Percentiles rank a stretch among this genome's conserved stretches.
Evolutionary conservation across 192 early-diverging fungal genomes (phyloP).

Genomic region (Coemansia sp.): DNA sequence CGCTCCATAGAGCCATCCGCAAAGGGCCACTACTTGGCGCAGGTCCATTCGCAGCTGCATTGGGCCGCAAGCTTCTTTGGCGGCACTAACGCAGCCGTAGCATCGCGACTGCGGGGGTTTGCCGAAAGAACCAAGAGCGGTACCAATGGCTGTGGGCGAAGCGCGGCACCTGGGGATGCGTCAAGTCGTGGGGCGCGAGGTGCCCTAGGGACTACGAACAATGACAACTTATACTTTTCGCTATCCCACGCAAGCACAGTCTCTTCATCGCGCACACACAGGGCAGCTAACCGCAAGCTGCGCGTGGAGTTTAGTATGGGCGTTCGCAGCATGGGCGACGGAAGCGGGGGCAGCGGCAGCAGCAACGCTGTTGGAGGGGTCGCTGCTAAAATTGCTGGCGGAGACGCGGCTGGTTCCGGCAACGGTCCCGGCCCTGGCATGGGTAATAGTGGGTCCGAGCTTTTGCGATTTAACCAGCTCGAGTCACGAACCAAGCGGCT

Average conservation of each 20-base stretch:
- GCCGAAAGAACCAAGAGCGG: constrained; percentile 12
- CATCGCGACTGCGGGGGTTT: constrained; percentile 49
- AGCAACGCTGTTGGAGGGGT: constrained; percentile 17
- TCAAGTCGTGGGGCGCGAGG: constrained; percentile 8
- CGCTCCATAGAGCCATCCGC: constrained; percentile 63
- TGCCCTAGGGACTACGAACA: constrained; percentile 10
- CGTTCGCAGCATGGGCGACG: constrained; percentile 54
- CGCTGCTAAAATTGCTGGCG: constrained; percentile 3
- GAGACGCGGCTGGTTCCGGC: neutral
- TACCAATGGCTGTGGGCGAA: constrained; percentile 14
- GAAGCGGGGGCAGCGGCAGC: constrained; percentile 11
- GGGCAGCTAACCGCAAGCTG: constrained; percentile 64
- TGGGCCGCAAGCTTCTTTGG: constrained; percentile 54
- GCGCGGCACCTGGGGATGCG: constrained; percentile 15
- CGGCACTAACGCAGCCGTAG: constrained; percentile 45
- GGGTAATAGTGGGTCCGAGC: constrained; percentile 58
- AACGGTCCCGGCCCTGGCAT: neutral
- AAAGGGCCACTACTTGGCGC: constrained; percentile 66
- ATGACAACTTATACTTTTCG: constrained; percentile 37
- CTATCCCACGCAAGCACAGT: constrained; percentile 41
- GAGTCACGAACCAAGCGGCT: constrained; percentile 88
- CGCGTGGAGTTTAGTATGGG: constrained; percentile 60
- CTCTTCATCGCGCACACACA: constrained; percentile 64
- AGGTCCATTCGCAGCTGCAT: constrained; percentile 51
- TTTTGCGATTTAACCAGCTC: constrained; percentile 89